Evolutionary conservation across 2,329 filamentous ascomycete genomes (phyloP), one percentile per base, ranked within the genome.

Genomic region (Phoma sp.): DNA sequence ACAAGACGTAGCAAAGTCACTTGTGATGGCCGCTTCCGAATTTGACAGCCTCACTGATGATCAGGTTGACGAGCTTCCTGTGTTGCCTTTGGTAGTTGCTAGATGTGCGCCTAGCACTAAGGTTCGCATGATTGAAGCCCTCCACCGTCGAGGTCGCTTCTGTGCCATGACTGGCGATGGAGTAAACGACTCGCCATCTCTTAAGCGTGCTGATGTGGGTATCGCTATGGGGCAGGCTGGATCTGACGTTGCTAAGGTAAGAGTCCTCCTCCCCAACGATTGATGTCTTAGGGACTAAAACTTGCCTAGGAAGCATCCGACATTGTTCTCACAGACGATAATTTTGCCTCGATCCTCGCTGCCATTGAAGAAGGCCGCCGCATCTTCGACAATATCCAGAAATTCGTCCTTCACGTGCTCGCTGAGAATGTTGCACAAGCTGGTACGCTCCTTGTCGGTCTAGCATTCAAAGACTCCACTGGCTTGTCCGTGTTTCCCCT

Each of bases 131-230:
- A 93, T 96, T 46, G 90, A 93, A 64, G 91, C 92, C 6, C 84
- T 96, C 15, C 90, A 93, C 62, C 86, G 92, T 15, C 88, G 91
- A 36, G 82, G 84, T 21, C 84, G 84, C 19, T 94, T 90, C 74
- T 91, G 88, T 74, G 91, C 91, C 55, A 95, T 96, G 91, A 95
- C 91, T 17, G 91, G 91, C 55, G 91, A 96, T 65, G 91, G 91
- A 41, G 91, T 95, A 59, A 96, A 96, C 70, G 91, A 96, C 70
- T 90, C 90, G 2, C 91, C 91, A 0, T 92, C 90, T 4, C 82
- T 96, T 31, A 90, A 91, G 64, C 84, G 85, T 39, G 89, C 91
- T 2, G 92, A 96, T 69, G 90, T 96, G 6, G 91, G 90, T 61
- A 96, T 95, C 62, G 91, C 91, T 50, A 96, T 96, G 91, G 91